These are phyloP conservation scores for Alliaria petiolata DNA, from an alignment of 345 rosid species.

Conservation along the genomic window DNA sequence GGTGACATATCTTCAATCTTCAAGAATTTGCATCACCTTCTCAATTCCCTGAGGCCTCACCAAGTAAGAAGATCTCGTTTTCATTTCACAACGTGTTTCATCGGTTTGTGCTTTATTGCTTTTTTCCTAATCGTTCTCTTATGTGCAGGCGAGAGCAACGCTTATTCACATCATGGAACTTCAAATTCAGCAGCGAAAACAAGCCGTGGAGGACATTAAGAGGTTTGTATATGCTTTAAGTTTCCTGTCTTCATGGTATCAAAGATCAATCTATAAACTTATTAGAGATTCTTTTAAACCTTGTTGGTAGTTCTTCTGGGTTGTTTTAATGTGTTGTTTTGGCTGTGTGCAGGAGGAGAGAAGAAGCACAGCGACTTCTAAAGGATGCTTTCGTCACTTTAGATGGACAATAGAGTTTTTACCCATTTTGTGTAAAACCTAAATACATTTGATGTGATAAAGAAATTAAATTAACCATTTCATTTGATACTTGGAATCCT, in stretches of 20 bases:
- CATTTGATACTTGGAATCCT: too few relatives aligned
- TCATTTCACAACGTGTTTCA: neutral
- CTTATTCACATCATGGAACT: conserved; percentile 85
- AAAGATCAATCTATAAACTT: neutral
- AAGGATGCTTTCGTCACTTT: conserved; percentile 69
- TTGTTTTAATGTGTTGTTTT: neutral
- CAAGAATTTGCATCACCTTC: conserved; percentile 95
- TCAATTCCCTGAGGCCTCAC: conserved; percentile 93
- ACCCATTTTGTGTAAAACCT: neutral
- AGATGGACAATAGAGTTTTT: conserved; percentile 40
- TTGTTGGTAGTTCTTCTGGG: too few relatives aligned
- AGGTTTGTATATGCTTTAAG: conserved; percentile 38
- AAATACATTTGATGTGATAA: too few relatives aligned
- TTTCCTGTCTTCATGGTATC: neutral
- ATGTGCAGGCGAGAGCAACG: conserved; percentile 81
- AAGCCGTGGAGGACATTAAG: conserved; percentile 93
- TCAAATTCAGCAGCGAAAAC: conserved; percentile 79
- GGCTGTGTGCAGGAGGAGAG: conserved; percentile 59
- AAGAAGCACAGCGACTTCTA: conserved; percentile 70
- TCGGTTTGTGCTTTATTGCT: neutral
- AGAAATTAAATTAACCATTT: too few relatives aligned
- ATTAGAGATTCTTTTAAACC: neutral
- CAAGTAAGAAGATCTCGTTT: conserved; percentile 42
- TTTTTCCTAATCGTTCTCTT: neutral
- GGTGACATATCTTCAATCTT: conserved; percentile 88